Evolutionary conservation across 345 rosid genomes (phyloP), one percentile per base, ranked within the genome.

Genomic region (Cardamine occulta): DNA sequence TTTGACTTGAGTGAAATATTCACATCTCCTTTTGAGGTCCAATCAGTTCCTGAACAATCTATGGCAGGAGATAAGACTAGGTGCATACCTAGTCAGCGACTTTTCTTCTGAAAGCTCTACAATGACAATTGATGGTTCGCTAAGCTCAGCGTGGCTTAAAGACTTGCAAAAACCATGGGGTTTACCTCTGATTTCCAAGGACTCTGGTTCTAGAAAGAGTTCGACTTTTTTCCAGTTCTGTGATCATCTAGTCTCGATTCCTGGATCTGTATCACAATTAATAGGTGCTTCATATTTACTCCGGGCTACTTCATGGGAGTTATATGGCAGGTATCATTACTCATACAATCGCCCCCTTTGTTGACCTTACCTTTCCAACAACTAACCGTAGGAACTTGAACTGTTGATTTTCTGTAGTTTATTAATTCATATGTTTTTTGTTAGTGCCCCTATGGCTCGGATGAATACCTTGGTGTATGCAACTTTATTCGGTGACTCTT

Each of bases 261-360:
- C 97, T 63, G 88, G 87, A 80, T 92, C 97, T 64, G 96, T 95
- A 72, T 66, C 88, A 82, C 97, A 89, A 77, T 77, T 87, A 77
- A 73, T 92, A 73, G 97, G 97, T 75, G 87, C 97, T 82, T 95
- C 98, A 4, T 90, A 95, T 81, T 78, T 95, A 62, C 84, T 90
- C 68, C 96, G 96, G 73, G 90, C 98, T 74, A 87, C 96, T 65
- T 86, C 94, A 77, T 95, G 98, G 98, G 99, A 95, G 84, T 81
- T 86, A 72, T 92, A 92, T 86, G 99, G 98, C 85, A 92, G 99
- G 99, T 95, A 77, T 56, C 58, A 45, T 66, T 60, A 60, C 74
- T 68, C 15, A 75, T 40, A 28, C 37, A 39, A 2, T 51, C 23
- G 19, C 24, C n/a, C 35, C 52, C 21, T 42, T 63, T 56, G 9